Percentiles rank a stretch among this genome's conserved stretches.
Evolutionary conservation across 257 asterid genomes (phyloP).

Genomic region (Nicotiana knightiana): DNA sequence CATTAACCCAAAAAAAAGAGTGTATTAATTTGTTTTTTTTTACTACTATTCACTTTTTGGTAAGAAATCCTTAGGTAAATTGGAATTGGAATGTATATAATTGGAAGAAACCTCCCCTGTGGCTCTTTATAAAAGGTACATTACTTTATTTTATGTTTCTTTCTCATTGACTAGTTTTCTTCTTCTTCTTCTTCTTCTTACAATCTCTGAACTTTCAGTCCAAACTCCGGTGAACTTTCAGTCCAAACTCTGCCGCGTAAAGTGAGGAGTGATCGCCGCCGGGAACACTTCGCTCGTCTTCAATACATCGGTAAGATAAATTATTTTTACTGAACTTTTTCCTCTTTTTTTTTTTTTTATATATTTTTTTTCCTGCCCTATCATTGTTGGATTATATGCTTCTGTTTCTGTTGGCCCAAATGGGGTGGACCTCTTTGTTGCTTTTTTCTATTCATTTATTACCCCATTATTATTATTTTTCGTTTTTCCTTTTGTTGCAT

Average conservation of each 20-base stretch:
- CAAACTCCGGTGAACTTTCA: too few relatives aligned
- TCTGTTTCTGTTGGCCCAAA: not conserved
- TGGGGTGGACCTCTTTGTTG: not conserved
- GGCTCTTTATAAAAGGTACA: not conserved
- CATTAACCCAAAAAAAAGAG: not conserved
- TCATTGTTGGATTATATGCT: not conserved
- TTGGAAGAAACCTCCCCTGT: not conserved
- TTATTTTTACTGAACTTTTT: not conserved
- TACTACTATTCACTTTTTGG: not conserved
- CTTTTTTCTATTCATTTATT: not conserved
- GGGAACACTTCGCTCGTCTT: not conserved
- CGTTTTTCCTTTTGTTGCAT: too few relatives aligned
- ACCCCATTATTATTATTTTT: not conserved
- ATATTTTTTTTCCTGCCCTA: not conserved
- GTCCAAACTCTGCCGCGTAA: too few relatives aligned
- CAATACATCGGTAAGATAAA: not conserved
- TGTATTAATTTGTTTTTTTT: too few relatives aligned
- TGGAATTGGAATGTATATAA: too few relatives aligned
- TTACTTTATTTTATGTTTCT: not conserved
- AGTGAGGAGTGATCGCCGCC: not conserved
- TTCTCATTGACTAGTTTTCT: not conserved
- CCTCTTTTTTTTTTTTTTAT: not conserved
- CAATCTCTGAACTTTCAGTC: not conserved
- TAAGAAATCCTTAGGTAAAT: not conserved
- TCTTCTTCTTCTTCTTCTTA: not conserved